Base-by-base conservation (phyloP, 164 flowering plant species). In the Nelumbo lutea region DNA sequence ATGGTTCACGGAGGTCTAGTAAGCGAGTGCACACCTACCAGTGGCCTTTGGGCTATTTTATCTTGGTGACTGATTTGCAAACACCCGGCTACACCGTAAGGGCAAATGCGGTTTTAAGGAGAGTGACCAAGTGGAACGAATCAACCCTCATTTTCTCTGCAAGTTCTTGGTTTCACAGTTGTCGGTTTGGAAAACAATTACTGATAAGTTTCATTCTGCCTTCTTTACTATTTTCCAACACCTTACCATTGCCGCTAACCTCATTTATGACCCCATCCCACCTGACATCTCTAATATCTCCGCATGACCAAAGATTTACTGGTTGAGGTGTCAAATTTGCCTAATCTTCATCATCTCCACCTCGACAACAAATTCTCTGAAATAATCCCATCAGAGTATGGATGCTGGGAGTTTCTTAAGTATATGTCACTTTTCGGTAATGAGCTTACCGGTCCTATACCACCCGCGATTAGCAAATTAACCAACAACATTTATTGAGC, bases 221-320 rank as follows among this genome's bases (percentile, higher is more conserved):
- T 27, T 27, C 27, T 27, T 27, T 27, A 27, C 0, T 27, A 27
- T 27, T 27, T 27, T 27, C 27, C 27, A 27, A 27, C 27, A 84
- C 73, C 73, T 90, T 68, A 65, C 91, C 59, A 61, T 86, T 50
- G 88, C 88, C 8, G 80, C 62, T 42, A 93, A 93, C 84, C 40
- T 62, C 11, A 41, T 94, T 68, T 66, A 84, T 11, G 97, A 96
- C 9, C 84, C 82, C 2, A 73, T 95, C 55, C 94, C 97, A 2
- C 67, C 80, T 1, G 83, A 76, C 55, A 42, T 92, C 62, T 77
- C 90, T 42, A 55, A 64, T 11, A 76, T 90, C 42, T 50, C 79
- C 6, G 69, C 65, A 75, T 96, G 82, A 65, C 73, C 1, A 76
- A 73, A 0, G 45, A 15, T 1, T 56, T 74, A 2, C 80, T 77